Evolutionary conservation across 2,329 filamentous ascomycete genomes (phyloP).

Genomic region (Monilinia laxa): DNA sequence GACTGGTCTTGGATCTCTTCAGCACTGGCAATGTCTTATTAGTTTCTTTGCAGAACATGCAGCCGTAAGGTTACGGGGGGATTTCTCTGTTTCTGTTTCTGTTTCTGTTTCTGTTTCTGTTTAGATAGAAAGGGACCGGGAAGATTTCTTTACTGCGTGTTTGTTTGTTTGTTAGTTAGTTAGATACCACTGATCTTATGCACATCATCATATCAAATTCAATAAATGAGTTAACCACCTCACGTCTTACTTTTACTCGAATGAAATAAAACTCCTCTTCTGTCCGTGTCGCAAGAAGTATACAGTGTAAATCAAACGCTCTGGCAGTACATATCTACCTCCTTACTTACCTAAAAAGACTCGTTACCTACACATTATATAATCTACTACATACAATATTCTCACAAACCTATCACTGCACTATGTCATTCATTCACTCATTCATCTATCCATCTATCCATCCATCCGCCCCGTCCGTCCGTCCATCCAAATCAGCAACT

Average conservation of each 20-base stretch:
- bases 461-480: no score
- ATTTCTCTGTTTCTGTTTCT: background rate
- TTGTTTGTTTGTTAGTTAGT: background rate
- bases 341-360: no score
- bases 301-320: no score
- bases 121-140: background rate
- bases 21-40: slow-evolving; percentile 10
- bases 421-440: no score
- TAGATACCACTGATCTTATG: background rate
- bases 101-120: background rate
- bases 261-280: no score
- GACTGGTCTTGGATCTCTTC: background rate
- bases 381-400: no score
- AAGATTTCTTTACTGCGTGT: background rate
- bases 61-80: background rate
- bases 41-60: background rate
- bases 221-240: background rate
- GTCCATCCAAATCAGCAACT: no score
- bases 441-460: no score
- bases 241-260: background rate
- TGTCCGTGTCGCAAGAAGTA: no score
- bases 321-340: no score
- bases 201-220: background rate
- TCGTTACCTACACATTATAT: no score
- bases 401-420: no score